These are phyloP conservation scores for Grigorovia humatica DNA, from an alignment of 805 yeast species.

Conservation along the genomic window DNA sequence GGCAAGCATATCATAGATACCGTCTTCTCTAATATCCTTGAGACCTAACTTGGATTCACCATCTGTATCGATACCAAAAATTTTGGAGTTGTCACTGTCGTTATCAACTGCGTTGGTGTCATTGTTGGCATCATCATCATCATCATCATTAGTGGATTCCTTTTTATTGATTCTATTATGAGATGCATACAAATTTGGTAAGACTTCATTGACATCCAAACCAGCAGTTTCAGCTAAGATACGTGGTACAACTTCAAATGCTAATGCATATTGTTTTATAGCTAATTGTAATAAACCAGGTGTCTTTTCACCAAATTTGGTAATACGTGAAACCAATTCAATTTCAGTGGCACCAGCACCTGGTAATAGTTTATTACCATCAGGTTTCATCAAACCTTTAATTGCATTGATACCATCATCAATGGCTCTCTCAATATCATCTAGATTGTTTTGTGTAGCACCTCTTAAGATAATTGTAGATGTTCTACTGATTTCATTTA, in stretches of 20 bases:
- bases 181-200: constrained; percentile 72
- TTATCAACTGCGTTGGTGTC: constrained; percentile 10
- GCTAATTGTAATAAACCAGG: constrained; percentile 91
- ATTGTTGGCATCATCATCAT: constrained; percentile 31
- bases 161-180: too few species aligned
- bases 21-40: constrained; percentile 56
- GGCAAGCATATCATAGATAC: constrained; percentile 69
- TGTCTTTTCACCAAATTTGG: constrained; percentile 82
- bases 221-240: constrained; percentile 93
- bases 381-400: constrained; percentile 76
- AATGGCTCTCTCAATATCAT: constrained; percentile 92
- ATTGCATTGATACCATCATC: constrained; percentile 93
- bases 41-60: constrained; percentile 58
- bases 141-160: constrained; percentile 33
- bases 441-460: constrained; percentile 88
- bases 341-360: constrained; percentile 97
- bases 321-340: constrained; percentile 70
- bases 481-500: constrained; percentile 55
- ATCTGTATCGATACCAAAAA: constrained; percentile 67
- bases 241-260: constrained; percentile 90
- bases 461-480: constrained; percentile 92
- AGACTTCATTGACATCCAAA: constrained; percentile 76
- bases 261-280: constrained; percentile 85
- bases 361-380: constrained; percentile 68
- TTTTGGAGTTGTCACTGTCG: constrained; percentile 15